phyloP scores from a whole-genome alignment of 345 rosid genomes.

The Orychophragmus violaceus region DNA sequence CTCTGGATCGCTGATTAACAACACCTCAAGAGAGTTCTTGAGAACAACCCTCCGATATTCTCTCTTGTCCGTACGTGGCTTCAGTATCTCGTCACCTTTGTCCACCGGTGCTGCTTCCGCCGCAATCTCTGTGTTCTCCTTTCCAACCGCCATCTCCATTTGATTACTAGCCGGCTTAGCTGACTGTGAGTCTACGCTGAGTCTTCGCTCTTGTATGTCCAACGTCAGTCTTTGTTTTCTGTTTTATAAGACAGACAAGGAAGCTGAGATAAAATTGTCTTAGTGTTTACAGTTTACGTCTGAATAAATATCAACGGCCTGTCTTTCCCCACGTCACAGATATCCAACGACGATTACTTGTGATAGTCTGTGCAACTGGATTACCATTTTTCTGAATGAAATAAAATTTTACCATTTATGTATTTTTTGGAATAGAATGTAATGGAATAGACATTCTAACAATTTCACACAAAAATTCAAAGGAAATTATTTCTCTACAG shows the following conservation, averaged over 20 bases:
- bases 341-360: slow-evolving; percentile 3
- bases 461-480: too few species aligned
- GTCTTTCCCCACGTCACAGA: neutral
- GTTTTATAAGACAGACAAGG: neutral
- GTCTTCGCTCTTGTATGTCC: neutral
- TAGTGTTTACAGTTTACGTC: neutral
- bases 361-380: too few species aligned
- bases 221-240: neutral
- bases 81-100: slow-evolving; percentile 42
- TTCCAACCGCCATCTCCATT: slow-evolving; percentile 38
- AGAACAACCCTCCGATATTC: slow-evolving; percentile 64
- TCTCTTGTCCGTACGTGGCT: slow-evolving; percentile 74
- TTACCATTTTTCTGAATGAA: too few species aligned
- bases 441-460: too few species aligned
- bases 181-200: neutral
- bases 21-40: slow-evolving; percentile 56
- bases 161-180: too few species aligned
- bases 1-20: slow-evolving; percentile 77
- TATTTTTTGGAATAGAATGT: too few species aligned
- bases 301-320: neutral
- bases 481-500: too few species aligned
- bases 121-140: neutral
- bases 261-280: neutral
- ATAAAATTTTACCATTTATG: too few species aligned
- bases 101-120: neutral